These are phyloP conservation scores for Dactylorhiza incarnata DNA, from an alignment of 106 monocot genomes.

Conservation along the genomic window DNA sequence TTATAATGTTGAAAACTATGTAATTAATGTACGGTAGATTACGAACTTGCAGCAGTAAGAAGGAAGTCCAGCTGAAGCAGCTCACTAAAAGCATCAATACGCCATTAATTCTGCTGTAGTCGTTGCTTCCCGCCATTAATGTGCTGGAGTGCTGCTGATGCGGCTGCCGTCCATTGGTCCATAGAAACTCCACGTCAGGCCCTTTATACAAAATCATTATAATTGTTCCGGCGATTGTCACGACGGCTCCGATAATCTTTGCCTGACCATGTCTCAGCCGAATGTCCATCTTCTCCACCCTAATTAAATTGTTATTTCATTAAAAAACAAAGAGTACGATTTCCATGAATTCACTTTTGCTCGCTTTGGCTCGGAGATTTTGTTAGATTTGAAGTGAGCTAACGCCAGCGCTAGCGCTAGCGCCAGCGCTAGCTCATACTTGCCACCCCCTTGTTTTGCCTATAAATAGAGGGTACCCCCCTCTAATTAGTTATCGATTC, in stretches of 20 bases:
- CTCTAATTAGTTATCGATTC: no score
- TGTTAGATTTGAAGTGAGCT: no score
- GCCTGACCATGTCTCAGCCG: conserved; percentile 36
- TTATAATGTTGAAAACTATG: no score
- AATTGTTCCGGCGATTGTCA: conserved; percentile 43
- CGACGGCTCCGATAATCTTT: conserved; percentile 37
- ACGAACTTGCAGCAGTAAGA: conserved; percentile 56
- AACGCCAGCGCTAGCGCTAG: no score
- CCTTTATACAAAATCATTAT: conserved; percentile 71
- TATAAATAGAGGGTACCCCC: no score
- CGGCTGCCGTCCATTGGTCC: conserved; percentile 17
- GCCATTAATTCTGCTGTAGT: conserved; percentile 35
- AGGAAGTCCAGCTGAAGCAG: conserved; percentile 50
- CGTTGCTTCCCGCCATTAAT: background rate
- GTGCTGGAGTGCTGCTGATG: background rate
- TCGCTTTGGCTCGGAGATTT: no score
- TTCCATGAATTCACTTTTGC: no score
- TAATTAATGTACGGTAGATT: background rate
- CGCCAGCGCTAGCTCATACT: no score
- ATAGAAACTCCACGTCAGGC: conserved; percentile 16
- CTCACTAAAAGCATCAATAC: conserved; percentile 31
- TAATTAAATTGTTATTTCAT: background rate
- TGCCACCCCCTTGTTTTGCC: no score
- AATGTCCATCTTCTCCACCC: conserved; percentile 56
- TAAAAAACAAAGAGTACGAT: no score